These are phyloP conservation scores for Cinnamomum chago DNA, from an alignment of 164 flowering plant species.

Conservation along the genomic window DNA sequence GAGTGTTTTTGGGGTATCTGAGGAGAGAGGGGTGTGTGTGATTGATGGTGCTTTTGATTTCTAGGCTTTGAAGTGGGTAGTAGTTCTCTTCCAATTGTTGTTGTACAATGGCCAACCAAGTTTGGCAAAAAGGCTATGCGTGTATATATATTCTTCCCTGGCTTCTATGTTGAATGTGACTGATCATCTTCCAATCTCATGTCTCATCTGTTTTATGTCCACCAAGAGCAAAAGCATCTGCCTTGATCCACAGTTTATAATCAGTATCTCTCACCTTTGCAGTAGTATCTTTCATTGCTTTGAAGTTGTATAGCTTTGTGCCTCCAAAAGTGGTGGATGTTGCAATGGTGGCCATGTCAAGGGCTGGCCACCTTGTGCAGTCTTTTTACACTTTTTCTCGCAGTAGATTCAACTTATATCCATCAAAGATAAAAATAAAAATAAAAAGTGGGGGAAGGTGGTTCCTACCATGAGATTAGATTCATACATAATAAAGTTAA, in stretches of 20 bases:
- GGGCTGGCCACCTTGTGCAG: no score
- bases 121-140: not conserved
- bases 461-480: no score
- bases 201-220: not conserved
- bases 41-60: not conserved
- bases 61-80: not conserved
- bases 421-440: no score
- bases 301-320: no score
- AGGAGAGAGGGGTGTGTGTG: constrained; percentile 12
- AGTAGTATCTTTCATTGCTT: no score
- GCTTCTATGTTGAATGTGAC: not conserved
- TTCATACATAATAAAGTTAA: no score
- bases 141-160: constrained; percentile 4
- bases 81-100: not conserved
- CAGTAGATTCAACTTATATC: no score
- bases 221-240: not conserved
- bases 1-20: not conserved
- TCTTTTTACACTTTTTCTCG: no score
- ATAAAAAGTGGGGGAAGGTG: no score
- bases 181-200: not conserved
- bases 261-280: no score
- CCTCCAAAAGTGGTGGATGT: no score
- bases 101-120: not conserved
- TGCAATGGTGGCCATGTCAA: no score
- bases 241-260: not conserved